Evolutionary conservation across 306 rosid species (phyloP), one percentile per base, ranked within the genome.

Genomic region (Castanopsis chinensis): DNA sequence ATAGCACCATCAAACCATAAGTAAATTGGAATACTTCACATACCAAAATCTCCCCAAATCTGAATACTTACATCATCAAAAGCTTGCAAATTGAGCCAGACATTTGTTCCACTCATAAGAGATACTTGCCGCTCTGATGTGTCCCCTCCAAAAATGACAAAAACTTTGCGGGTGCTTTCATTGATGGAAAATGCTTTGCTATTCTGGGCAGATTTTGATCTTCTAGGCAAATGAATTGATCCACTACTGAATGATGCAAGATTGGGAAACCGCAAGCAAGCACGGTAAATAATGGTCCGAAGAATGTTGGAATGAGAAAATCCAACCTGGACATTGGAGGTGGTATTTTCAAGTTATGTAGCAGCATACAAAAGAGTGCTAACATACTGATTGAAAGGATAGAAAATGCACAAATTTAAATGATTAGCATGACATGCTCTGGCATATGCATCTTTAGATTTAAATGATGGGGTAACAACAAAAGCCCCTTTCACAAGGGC

Each of bases 101-200:
- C 97, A 85, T 94, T 92, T 88, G 97, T 94, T 79, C 97, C 99
- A 49, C 99, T 92, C 97, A 94, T 94, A 75, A 94, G 99, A 75
- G 99, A 94, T 77, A 94, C 99, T 89, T 94, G 99, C 65, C 99
- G 94, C 88, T 94, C 97, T 70, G 99, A 94, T 51, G 97, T 91
- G 85, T 91, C 86, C 70, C 99, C 99, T 80, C 99, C 97, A 86
- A 94, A 92, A 83, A 94, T 86, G 83, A 94, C 95, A 88, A 90
- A 92, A 82, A 90, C 97, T 83, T 94, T 94, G 51, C 25, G 82
- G 78, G 67, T 74, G 60, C 86, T 88, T 77, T 86, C 82, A 67
- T 25, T n/a, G 71, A 12, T 80, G 70, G 81, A 72, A 81, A 81
- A 76, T 72, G 89, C 83, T 79, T 78, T 79, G 58, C 80, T 86